Percentiles rank a stretch among this genome's conserved stretches.
These are phyloP conservation scores for Rhodotorula sp. DNA, from an alignment of 1,284 basidiomycete genomes.

Conservation along the genomic window DNA sequence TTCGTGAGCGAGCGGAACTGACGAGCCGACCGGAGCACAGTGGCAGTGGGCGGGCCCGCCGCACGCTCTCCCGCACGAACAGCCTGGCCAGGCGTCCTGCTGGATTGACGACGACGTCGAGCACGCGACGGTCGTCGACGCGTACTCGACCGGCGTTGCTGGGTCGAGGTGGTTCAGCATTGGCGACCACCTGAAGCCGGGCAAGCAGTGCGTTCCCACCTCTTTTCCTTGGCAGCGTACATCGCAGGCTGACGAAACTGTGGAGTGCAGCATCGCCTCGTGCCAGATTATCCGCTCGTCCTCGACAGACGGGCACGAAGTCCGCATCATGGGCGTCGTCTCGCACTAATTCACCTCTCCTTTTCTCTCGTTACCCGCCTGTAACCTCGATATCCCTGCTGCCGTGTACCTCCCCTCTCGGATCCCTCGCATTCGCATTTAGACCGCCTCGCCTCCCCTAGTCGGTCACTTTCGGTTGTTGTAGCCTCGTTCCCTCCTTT, in stretches of 20 bases:
- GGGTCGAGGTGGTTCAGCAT: conserved; percentile 7
- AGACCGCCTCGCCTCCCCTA: neutral
- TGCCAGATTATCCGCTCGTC: conserved; percentile 11
- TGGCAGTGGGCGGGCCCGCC: conserved; percentile 1
- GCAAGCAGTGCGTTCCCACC: conserved; percentile 17
- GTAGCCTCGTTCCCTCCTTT: too few relatives aligned
- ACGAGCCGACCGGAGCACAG: neutral
- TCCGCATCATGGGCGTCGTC: conserved; percentile 28
- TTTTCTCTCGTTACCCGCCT: neutral
- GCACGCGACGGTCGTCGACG: conserved; percentile 3
- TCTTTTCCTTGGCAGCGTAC: rapidly evolving
- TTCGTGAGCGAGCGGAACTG: neutral
- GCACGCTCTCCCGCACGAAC: neutral
- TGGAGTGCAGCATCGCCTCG: conserved; percentile 2
- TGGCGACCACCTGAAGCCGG: neutral
- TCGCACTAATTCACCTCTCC: neutral
- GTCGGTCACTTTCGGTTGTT: too few relatives aligned
- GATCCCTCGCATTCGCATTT: neutral
- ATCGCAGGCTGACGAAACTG: neutral
- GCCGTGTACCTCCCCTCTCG: neutral
- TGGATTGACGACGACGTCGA: conserved; percentile 9
- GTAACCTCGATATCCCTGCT: neutral
- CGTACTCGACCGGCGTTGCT: neutral
- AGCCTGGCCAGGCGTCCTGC: conserved; percentile 13
- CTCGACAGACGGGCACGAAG: conserved; percentile 19